Percentiles rank a stretch among this genome's conserved stretches.
Conservation (phyloP, 2,329 filamentous ascomycete genomes). For the Chalaropsis ovoidea region DNA sequence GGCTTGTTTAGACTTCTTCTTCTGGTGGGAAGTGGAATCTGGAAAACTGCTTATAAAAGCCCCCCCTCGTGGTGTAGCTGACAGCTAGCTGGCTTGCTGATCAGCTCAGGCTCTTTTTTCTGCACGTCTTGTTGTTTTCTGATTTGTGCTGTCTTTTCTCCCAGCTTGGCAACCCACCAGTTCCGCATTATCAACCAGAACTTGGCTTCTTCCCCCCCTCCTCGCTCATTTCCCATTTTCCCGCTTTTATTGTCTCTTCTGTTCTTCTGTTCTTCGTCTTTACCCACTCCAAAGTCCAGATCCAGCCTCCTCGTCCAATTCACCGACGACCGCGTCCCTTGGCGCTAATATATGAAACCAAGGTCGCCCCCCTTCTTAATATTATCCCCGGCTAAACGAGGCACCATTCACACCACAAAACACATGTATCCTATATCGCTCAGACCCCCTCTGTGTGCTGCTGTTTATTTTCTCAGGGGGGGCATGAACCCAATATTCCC, state of each 20-base stretch:
- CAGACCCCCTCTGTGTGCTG: neutral
- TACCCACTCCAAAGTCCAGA: neutral
- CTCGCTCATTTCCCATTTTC: neutral
- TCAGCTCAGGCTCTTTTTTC: neutral
- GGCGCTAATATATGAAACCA: conserved; percentile 18
- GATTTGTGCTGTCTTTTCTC: neutral
- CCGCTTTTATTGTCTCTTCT: neutral
- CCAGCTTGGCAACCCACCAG: neutral
- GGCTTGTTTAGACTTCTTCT: neutral
- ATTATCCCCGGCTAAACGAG: conserved; percentile 19
- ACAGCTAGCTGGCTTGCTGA: neutral
- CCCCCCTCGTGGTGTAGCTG: neutral
- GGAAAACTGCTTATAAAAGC: neutral
- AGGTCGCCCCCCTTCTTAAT: conserved; percentile 15
- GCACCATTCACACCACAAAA: neutral
- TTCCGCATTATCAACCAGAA: neutral
- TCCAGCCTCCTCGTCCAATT: neutral
- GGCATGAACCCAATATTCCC: neutral
- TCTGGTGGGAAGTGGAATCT: neutral
- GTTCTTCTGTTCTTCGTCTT: neutral
- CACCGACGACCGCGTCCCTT: neutral
- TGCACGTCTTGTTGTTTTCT: neutral
- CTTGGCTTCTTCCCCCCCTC: neutral
- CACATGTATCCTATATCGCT: neutral
- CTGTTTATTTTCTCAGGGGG: conserved; percentile 1